Evolutionary conservation across 768 basidiomycete species (phyloP).

Genomic region (Mycena sanguinolenta): DNA sequence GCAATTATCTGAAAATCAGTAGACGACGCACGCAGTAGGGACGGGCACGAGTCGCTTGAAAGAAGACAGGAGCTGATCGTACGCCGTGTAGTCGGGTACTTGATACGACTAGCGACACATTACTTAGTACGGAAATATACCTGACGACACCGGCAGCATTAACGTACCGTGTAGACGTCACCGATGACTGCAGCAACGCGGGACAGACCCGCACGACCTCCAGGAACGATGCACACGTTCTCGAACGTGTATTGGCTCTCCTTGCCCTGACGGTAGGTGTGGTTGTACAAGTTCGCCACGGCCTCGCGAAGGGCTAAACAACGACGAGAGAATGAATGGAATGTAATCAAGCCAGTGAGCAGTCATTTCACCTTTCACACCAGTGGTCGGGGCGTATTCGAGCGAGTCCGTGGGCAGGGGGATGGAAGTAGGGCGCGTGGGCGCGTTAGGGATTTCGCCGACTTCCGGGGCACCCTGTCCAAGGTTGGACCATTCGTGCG

Average conservation of each 20-base stretch:
- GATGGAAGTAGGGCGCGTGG: conserved; percentile 74
- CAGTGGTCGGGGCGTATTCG: conserved; percentile 95
- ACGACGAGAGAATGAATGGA: conserved; percentile 24
- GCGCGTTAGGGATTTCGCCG: conserved; percentile 84
- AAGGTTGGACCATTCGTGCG: conserved; percentile 88
- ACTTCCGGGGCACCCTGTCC: conserved; percentile 96
- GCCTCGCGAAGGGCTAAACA: conserved; percentile 82
- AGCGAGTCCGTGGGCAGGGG: conserved; percentile 77
- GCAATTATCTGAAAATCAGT: neutral
- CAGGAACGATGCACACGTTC: conserved; percentile 96
- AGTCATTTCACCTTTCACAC: conserved; percentile 75
- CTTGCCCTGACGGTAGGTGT: conserved; percentile 87
- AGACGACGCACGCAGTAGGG: conserved; percentile 79
- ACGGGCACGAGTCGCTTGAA: conserved; percentile 93
- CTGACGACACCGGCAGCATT: conserved; percentile 11
- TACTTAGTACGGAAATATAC: neutral
- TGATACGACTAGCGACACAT: conserved; percentile 76
- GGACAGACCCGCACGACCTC: conserved; percentile 90
- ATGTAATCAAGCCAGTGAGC: neutral
- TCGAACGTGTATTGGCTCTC: conserved; percentile 89
- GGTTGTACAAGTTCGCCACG: conserved; percentile 91
- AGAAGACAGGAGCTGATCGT: conserved; percentile 85
- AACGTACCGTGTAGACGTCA: conserved; percentile 83
- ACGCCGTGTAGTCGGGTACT: conserved; percentile 93
- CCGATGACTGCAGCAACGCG: conserved; percentile 93